Evolutionary conservation across 352 stramenopile genomes (phyloP).

Genomic region (Thalassiosira exigua): DNA sequence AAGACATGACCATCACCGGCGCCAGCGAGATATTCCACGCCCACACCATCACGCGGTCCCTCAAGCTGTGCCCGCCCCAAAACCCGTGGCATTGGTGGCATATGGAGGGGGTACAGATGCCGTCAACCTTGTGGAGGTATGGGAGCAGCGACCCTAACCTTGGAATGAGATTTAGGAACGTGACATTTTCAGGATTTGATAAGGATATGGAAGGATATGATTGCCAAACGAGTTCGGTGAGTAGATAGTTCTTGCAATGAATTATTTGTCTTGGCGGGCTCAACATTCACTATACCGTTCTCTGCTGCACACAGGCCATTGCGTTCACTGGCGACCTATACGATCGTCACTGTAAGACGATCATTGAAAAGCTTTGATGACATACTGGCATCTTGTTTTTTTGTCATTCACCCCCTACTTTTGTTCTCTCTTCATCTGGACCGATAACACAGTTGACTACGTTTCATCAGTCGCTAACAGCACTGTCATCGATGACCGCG

Average conservation of each 20-base stretch:
- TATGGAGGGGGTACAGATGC: constrained; percentile 43
- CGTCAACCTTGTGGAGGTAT: constrained; percentile 16
- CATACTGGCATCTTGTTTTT: not conserved
- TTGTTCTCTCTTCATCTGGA: not conserved
- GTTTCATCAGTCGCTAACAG: constrained; percentile 36
- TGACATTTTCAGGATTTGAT: constrained; percentile 58
- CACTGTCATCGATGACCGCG: constrained; percentile 21
- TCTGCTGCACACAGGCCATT: not conserved
- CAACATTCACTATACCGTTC: not conserved
- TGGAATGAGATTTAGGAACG: constrained; percentile 48
- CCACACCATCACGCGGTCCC: constrained; percentile 26
- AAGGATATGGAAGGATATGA: constrained; percentile 43
- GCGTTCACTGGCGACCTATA: not conserved
- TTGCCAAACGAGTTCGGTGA: too few relatives aligned
- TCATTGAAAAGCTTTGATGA: too few relatives aligned
- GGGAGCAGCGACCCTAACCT: constrained; percentile 22
- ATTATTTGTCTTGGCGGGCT: constrained; percentile 19
- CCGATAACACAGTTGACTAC: constrained; percentile 24
- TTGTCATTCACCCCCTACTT: not conserved
- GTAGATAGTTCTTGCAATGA: constrained; percentile 13
- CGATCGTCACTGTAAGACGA: not conserved
- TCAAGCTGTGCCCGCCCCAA: constrained; percentile 28
- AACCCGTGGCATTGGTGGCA: too few relatives aligned
- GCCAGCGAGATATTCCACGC: constrained; percentile 43
- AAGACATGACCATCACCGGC: constrained; percentile 40